Percentiles rank a stretch among this genome's conserved stretches.
Evolutionary conservation across 305 asterid genomes (phyloP).

Genomic region (Withania somnifera): DNA sequence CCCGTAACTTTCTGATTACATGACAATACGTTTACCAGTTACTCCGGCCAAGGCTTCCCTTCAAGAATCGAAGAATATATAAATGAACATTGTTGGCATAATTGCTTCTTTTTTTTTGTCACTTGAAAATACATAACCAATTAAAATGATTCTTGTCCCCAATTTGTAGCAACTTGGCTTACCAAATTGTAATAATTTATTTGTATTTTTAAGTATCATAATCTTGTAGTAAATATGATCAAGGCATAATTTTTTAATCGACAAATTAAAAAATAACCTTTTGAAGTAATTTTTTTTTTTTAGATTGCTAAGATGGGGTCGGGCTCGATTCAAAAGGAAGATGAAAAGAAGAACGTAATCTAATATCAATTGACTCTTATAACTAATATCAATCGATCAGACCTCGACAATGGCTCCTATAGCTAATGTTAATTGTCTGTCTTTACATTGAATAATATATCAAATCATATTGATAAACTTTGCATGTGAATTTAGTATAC

Average conservation of each 20-base stretch:
- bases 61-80: background rate
- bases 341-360: no score
- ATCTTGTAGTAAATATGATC: background rate
- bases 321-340: no score
- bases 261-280: background rate
- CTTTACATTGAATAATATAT: background rate
- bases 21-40: no score
- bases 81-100: background rate
- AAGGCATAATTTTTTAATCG: background rate
- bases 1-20: no score
- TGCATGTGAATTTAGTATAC: background rate
- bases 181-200: background rate
- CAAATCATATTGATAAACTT: background rate
- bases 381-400: no score
- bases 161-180: background rate
- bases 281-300: background rate
- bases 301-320: background rate
- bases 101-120: background rate
- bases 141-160: background rate
- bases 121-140: background rate
- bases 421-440: no score
- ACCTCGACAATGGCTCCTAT: background rate
- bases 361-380: no score
- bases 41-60: no score
- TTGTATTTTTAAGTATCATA: background rate